Base-by-base conservation (phyloP, 1,139 yeast species). In the Nakaseomyces bracarensis region DNA sequence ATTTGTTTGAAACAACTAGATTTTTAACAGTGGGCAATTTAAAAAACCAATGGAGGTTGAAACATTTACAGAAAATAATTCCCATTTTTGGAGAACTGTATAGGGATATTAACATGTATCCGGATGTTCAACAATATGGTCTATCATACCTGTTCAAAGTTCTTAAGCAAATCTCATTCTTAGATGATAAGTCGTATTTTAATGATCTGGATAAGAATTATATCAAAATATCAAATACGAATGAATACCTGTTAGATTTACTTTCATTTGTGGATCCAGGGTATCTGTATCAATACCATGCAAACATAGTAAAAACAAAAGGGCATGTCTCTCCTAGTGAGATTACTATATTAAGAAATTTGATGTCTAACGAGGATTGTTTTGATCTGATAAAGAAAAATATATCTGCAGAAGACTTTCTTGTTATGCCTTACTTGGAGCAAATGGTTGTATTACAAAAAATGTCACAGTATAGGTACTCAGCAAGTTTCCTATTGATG, bases 381-480 rank as follows among this genome's bases (percentile, higher is more conserved):
- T 65, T 65, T 39, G 29, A 46, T 0, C 14, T 54, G 2, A 47
- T 64, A 2, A 49, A 53, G 39, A 43, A 45, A 4, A 45, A 50
- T 9, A 20, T 63, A 14, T 50, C 49, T 1, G 45, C 65, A 1
- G 47, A 47, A 4, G 36, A 48, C 1, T 47, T 65, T 4, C 28
- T 58, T 11, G 37, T 41, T 3, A 47, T 65, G 46, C 66, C 68
- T 8, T 65, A 64, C 41, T 41, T 60, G 36, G 67, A 65, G 39
- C 57, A 64, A 36, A 57, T 66, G 58, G 61, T 58, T 1, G 38
- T 66, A 3, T 42, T 63, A 1, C 50, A 55, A 19, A 50, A 49
- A n/a, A 23, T 66, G 18, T 45, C 66, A 0, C 50, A 50, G 23
- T 55, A 44, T 41, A 35, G 47, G 0, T 51, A 64, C 44, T 48